Evolutionary conservation across 768 basidiomycete genomes (phyloP).

Genomic region (Leccinellum rugosiceps): DNA sequence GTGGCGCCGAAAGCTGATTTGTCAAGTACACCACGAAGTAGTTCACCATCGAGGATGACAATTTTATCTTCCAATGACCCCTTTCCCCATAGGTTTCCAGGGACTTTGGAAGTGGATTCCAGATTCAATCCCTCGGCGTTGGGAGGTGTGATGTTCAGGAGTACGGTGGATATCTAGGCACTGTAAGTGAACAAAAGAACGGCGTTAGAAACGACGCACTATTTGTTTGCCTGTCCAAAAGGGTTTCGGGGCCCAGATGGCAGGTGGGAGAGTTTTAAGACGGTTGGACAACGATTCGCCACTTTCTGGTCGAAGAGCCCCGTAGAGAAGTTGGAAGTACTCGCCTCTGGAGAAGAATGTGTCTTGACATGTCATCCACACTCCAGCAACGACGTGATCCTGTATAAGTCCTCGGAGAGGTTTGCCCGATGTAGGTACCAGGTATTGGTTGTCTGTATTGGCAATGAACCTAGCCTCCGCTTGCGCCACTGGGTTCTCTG

Average conservation of each 20-base stretch:
- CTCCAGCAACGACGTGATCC: conserved; percentile 96
- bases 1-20: conserved; percentile 97
- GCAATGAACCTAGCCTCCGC: conserved; percentile 93
- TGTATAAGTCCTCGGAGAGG: conserved; percentile 97
- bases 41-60: conserved; percentile 87
- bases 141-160: conserved; percentile 86
- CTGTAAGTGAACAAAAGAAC: background rate
- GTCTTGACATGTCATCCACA: conserved; percentile 99
- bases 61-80: conserved; percentile 83
- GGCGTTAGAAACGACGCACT: conserved; percentile 42
- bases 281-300: conserved; percentile 53
- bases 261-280: conserved; percentile 80
- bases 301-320: conserved; percentile 87
- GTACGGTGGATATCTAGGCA: conserved; percentile 83
- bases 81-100: conserved; percentile 79
- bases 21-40: conserved; percentile 91
- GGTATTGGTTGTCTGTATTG: conserved; percentile 97
- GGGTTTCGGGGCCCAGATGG: conserved; percentile 87
- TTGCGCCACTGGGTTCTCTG: conserved; percentile 92
- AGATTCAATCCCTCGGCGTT: conserved; percentile 81
- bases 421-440: conserved; percentile 98
- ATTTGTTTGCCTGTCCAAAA: conserved; percentile 99
- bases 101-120: conserved; percentile 84
- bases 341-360: conserved; percentile 94
- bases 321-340: conserved; percentile 94